Percentiles rank a stretch among this genome's conserved stretches.
These are phyloP conservation scores for Incumbomyces delicatus DNA, from an alignment of 2,329 filamentous ascomycete species.

Conservation along the genomic window DNA sequence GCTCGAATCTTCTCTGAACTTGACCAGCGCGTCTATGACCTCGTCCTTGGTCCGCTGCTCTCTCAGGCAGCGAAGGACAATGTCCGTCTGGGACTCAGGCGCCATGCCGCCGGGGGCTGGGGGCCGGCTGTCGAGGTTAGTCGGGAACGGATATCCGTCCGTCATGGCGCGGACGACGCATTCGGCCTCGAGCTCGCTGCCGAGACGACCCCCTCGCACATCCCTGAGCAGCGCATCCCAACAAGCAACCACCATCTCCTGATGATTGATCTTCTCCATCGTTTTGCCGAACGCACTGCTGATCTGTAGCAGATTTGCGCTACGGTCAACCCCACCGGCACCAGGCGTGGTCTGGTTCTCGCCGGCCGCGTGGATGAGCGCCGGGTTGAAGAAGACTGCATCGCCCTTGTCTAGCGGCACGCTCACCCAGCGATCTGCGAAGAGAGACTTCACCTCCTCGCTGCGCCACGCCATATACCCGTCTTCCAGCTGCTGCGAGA, in stretches of 20 bases:
- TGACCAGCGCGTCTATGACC: conserved; percentile 33
- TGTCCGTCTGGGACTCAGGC: conserved; percentile 48
- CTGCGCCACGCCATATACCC: conserved; percentile 51
- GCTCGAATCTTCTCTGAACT: conserved; percentile 29
- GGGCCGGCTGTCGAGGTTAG: conserved; percentile 49
- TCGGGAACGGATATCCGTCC: conserved; percentile 54
- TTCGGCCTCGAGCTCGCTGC: conserved; percentile 30
- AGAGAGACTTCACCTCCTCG: conserved; percentile 45
- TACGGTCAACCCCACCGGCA: conserved; percentile 36
- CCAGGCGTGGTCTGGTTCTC: conserved; percentile 38
- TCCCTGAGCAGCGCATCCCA: conserved; percentile 40
- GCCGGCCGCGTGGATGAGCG: conserved; percentile 54
- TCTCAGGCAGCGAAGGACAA: conserved; percentile 38
- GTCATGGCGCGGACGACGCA: conserved; percentile 41
- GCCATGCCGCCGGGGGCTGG: conserved; percentile 50
- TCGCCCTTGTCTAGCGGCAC: conserved; percentile 47
- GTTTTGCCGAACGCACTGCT: conserved; percentile 54
- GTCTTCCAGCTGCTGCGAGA: conserved; percentile 47
- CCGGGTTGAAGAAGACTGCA: conserved; percentile 55
- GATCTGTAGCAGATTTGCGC: conserved; percentile 54
- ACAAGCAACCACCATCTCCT: conserved; percentile 43
- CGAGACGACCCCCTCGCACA: conserved; percentile 43
- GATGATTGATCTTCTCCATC: conserved; percentile 51
- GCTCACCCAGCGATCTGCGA: conserved; percentile 43
- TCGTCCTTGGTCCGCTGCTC: conserved; percentile 31